Base-by-base conservation (phyloP, 2,329 filamentous ascomycete species). In the Nothophoma quercina region DNA sequence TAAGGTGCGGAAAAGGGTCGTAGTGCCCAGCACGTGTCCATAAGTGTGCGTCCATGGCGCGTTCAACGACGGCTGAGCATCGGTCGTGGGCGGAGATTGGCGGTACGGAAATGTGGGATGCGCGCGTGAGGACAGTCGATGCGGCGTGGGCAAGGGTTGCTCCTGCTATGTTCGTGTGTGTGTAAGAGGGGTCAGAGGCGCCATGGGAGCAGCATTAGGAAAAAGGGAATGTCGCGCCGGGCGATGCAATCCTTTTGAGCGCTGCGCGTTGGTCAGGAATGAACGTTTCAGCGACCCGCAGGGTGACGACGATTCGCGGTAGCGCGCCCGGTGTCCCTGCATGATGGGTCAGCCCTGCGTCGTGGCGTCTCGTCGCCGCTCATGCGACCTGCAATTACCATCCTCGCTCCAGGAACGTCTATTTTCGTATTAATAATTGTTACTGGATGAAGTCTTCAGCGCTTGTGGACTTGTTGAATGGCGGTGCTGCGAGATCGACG, bases 251-350 rank as follows among this genome's bases (percentile, higher is more conserved):
- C 38, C 44, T 53, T 53, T 51, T 50, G 40, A 41, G n/a, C 35
- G 33, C 23, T 49, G 45, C 45, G 45, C 51, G 51, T 34, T 34
- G 33, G 39, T 55, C 45, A 49, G 45, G 51, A 55, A 55, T 55
- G 51, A 49, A 26, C 34, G 51, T 55, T 55, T 55, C 51, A 55
- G 39, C 40, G 40, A 35, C 51, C 51, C 51, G 40, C 51, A 48
- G 23, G 39, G 39, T 54, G 51, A 54, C 51, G 51, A 55, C 51
- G 45, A 55, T 54, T 43, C 22, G 22, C 51, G 29, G 38, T 49
- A 54, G 51, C 44, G 51, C 44, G 36, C 33, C 26, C 15, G 33
- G 32, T 22, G 51, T 44, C 44, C 51, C 51, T 55, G 51, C 51
- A 55, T 48, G 19, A 30, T 40, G 40, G 50, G 38, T 26, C 25